Percentiles rank a stretch among this genome's conserved stretches.
phyloP scores from a whole-genome alignment of 768 basidiomycete species.

The Podaxis sp. region DNA sequence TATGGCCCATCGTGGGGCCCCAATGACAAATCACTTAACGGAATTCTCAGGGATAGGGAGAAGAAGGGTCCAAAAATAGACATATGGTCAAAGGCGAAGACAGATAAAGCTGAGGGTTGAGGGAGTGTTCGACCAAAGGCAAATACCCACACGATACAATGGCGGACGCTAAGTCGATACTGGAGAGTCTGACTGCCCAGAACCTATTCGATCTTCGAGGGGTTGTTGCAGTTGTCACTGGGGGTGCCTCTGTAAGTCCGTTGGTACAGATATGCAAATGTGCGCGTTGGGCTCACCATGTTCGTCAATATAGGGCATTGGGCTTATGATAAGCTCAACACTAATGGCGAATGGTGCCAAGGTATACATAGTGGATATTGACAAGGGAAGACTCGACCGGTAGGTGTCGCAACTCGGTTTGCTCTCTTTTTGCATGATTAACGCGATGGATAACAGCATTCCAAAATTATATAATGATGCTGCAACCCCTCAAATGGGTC shows the following conservation, averaged over 20 bases:
- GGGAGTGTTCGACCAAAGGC: background rate
- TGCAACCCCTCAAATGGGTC: constrained; percentile 30
- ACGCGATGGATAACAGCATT: constrained; percentile 13
- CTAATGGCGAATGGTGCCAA: constrained; percentile 48
- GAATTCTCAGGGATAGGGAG: background rate
- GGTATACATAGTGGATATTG: constrained; percentile 48
- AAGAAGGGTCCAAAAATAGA: background rate
- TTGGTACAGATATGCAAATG: background rate
- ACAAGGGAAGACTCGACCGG: constrained; percentile 40
- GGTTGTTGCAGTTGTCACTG: constrained; percentile 47
- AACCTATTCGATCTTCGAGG: constrained; percentile 44
- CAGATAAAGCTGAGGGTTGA: background rate
- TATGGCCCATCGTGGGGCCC: background rate
- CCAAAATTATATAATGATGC: constrained; percentile 38
- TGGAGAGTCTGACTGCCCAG: constrained; percentile 33
- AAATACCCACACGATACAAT: constrained; percentile 15
- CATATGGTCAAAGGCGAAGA: background rate
- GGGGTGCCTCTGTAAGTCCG: constrained; percentile 27
- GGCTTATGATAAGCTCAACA: constrained; percentile 48
- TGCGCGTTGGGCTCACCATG: background rate
- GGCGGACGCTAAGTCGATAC: constrained; percentile 22
- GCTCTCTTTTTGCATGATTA: background rate
- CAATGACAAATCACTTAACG: background rate
- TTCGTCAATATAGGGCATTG: constrained; percentile 38
- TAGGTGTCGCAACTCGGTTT: constrained; percentile 17